Percentiles rank a stretch among this genome's conserved stretches.
Conservation (phyloP, 148 eudicot genomes). For the Chenopodium quinoa region DNA sequence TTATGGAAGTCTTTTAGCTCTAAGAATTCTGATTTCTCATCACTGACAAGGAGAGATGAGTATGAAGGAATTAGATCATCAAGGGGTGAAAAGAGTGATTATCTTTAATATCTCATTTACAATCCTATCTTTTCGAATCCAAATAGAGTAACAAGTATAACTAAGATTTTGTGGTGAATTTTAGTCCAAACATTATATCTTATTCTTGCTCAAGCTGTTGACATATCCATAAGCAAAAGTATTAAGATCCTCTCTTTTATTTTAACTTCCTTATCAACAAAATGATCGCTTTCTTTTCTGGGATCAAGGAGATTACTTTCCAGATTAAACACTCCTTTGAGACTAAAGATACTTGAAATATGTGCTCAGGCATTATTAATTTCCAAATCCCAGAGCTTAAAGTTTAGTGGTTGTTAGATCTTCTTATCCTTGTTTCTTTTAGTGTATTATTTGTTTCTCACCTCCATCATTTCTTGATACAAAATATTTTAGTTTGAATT, state of each 20-base stretch:
- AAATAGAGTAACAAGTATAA: background rate
- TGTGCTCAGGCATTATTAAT: background rate
- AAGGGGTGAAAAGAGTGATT: background rate
- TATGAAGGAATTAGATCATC: background rate
- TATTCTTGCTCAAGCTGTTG: background rate
- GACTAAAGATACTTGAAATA: background rate
- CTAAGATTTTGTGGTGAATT: background rate
- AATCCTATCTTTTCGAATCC: background rate
- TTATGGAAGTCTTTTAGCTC: background rate
- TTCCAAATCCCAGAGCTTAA: background rate
- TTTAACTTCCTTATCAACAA: background rate
- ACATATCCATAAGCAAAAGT: too few relatives aligned
- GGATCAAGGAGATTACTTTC: background rate
- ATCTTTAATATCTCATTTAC: background rate
- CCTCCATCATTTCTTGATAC: background rate
- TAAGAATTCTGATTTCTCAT: background rate
- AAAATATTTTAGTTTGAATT: background rate
- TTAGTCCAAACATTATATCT: background rate
- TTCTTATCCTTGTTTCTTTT: background rate
- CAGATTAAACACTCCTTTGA: background rate
- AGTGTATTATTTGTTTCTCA: background rate
- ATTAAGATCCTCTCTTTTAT: background rate
- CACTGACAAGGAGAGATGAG: background rate
- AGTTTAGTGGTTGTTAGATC: background rate
- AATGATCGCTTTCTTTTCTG: background rate